Conservation (phyloP, 139 green algal species). For the Axilococcus clingmanii region DNA sequence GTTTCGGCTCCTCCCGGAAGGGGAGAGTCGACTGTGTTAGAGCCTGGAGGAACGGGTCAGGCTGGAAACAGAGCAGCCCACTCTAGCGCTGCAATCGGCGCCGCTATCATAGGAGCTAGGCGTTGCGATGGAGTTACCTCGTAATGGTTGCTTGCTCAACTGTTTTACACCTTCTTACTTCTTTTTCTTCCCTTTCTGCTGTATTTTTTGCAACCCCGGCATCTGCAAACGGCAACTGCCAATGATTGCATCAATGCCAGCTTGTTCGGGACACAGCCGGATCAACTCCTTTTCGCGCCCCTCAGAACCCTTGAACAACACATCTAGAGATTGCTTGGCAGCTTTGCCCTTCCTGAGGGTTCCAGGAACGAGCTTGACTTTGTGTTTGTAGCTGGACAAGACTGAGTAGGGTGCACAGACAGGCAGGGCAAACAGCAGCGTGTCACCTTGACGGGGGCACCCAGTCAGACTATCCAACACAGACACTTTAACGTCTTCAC, state of each 20-base stretch:
- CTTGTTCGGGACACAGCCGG: conserved; percentile 60
- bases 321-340: conserved; percentile 53
- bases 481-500: conserved; percentile 29
- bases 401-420: conserved; percentile 82
- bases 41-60: conserved; percentile 1
- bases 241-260: conserved; percentile 74
- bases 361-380: conserved; percentile 75
- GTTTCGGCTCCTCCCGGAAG: not conserved
- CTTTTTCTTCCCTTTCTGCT: conserved; percentile 21
- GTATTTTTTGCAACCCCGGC: conserved; percentile 77
- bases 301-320: conserved; percentile 17
- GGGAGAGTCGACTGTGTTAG: not conserved
- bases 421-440: conserved; percentile 78
- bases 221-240: conserved; percentile 77
- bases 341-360: conserved; percentile 89
- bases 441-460: conserved; percentile 58
- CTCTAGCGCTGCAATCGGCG: conserved; percentile 3
- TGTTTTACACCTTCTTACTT: conserved; percentile 3
- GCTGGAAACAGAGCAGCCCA: conserved; percentile 11
- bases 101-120: conserved; percentile 1
- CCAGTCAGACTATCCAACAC: conserved; percentile 67
- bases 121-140: conserved; percentile 2
- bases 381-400: conserved; percentile 72
- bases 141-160: conserved; percentile 1
- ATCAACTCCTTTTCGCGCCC: conserved; percentile 50